These are phyloP conservation scores for Pleurotus cornucopiae DNA, from an alignment of 768 basidiomycete genomes.

Conservation along the genomic window DNA sequence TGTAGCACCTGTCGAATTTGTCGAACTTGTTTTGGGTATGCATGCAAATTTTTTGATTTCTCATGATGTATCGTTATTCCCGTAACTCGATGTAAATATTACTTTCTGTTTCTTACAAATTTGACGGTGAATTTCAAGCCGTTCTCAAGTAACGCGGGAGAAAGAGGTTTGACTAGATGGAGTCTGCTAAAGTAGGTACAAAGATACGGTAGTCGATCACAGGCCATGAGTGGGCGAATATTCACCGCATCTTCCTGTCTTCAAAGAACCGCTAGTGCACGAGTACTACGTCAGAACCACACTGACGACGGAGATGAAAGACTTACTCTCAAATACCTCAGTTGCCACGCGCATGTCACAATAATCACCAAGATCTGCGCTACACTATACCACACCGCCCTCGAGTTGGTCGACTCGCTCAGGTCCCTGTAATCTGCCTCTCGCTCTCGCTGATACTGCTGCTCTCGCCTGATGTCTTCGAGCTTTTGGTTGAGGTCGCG, in stretches of 20 bases:
- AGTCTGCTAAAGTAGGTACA: no score
- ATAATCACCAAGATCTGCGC: constrained; percentile 83
- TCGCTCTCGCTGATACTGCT: constrained; percentile 96
- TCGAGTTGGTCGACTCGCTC: constrained; percentile 86
- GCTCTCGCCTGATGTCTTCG: constrained; percentile 89
- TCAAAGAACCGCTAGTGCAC: constrained; percentile 72
- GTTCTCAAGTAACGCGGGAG: no score
- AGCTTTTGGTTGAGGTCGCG: constrained; percentile 92
- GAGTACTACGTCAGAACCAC: constrained; percentile 7
- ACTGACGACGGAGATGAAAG: not conserved
- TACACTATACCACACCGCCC: constrained; percentile 93
- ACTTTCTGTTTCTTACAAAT: no score
- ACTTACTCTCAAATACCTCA: constrained; percentile 84
- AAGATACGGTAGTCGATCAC: no score
- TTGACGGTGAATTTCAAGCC: no score
- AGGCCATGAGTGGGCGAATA: no score
- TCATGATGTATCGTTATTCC: constrained; percentile 3
- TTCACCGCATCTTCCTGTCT: constrained; percentile 73
- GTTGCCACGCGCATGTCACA: constrained; percentile 87
- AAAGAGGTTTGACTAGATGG: no score
- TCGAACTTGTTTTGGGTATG: not conserved
- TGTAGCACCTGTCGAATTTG: not conserved
- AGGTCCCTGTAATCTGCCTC: constrained; percentile 87
- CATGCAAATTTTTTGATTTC: not conserved
- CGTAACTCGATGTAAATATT: not conserved